Evolutionary conservation across 345 rosid genomes (phyloP).

Genomic region (Lepidium aucheri): DNA sequence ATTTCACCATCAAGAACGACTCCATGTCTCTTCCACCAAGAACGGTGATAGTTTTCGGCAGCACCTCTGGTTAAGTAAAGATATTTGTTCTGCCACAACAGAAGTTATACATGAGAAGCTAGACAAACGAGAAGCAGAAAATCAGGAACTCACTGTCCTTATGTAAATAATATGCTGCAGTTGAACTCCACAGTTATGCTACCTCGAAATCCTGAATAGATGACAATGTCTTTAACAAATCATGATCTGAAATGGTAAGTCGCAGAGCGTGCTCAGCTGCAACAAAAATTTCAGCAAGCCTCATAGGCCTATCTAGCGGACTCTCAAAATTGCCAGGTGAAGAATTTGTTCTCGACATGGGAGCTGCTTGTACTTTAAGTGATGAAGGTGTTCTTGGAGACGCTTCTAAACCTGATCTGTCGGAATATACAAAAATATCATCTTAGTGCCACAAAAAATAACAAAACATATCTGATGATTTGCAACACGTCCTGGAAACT

Average conservation of each 20-base stretch:
- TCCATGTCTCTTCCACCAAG: slow-evolving; percentile 99
- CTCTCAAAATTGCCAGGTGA: slow-evolving; percentile 79
- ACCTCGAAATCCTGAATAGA: slow-evolving; percentile 89
- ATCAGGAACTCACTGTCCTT: not conserved
- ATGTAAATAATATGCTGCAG: slow-evolving; percentile 3
- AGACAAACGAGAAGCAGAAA: not conserved
- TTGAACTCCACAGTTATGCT: slow-evolving; percentile 14
- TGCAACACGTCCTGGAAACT: slow-evolving; percentile 1
- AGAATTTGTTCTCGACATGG: slow-evolving; percentile 69
- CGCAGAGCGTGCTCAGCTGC: slow-evolving; percentile 84
- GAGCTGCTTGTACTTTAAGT: slow-evolving; percentile 35
- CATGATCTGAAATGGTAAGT: slow-evolving; percentile 64
- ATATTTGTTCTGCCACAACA: slow-evolving; percentile 68
- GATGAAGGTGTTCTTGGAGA: slow-evolving; percentile 39
- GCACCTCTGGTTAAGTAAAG: slow-evolving; percentile 93
- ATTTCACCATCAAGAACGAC: slow-evolving; percentile 98
- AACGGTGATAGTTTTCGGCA: slow-evolving; percentile 86
- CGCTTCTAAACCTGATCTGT: slow-evolving; percentile 71
- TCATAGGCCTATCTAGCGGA: slow-evolving; percentile 84
- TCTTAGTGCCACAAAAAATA: slow-evolving; percentile 23
- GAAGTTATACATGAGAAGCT: slow-evolving; percentile 10
- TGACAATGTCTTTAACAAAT: slow-evolving; percentile 62
- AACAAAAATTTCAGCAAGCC: slow-evolving; percentile 91
- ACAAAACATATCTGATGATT: slow-evolving; percentile 7
- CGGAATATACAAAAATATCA: slow-evolving; percentile 24